Base-by-base conservation (phyloP, 768 basidiomycete species). In the Agrocybe pediades region DNA sequence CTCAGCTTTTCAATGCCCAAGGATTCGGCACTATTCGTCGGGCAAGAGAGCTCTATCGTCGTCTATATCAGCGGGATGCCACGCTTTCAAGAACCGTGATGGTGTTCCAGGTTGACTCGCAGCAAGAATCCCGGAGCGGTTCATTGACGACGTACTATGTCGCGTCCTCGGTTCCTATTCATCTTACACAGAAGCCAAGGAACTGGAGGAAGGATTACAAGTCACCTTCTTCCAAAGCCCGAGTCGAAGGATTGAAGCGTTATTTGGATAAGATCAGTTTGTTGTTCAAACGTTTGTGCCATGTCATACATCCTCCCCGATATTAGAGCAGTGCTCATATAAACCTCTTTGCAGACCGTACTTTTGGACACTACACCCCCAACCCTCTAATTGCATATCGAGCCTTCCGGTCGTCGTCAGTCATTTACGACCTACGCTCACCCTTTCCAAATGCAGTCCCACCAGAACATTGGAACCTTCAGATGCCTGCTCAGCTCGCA, bases 401-500 rank as follows among this genome's bases (percentile, higher is more conserved):
- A 36, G n/a, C 33, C 13, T 15, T 19, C 30, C 17, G 27, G 17
- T 16, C 33, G 48, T 2, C 46, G 26, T 30, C 45, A 40, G n/a
- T 27, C 45, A 30, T 42, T 19, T n/a, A 29, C 43, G 24, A n/a
- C 19, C 29, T 33, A 48, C 33, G 33, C 4, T 36, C n/a, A 4
- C 33, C 33, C 7, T 42, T 54, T 19, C 33, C 13, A n/a, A n/a
- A 36, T 36, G 3, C 11, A n/a, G 11, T n/a, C 5, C n/a, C n/a
- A 36, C 33, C 3, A 36, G 13, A 36, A n/a, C 13, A 36, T 36
- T 36, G 33, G 33, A 36, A 36, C 11, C 33, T 15, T 36, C n/a
- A 11, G n/a, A 6, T 36, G 11, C 11, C 33, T 36, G 13, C 33
- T 36, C 69, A 70, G 49, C 71, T 77, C 27, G 77, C 74, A 24